Conservation (phyloP, 805 yeast genomes). For the Phaffomyces opuntiae region DNA sequence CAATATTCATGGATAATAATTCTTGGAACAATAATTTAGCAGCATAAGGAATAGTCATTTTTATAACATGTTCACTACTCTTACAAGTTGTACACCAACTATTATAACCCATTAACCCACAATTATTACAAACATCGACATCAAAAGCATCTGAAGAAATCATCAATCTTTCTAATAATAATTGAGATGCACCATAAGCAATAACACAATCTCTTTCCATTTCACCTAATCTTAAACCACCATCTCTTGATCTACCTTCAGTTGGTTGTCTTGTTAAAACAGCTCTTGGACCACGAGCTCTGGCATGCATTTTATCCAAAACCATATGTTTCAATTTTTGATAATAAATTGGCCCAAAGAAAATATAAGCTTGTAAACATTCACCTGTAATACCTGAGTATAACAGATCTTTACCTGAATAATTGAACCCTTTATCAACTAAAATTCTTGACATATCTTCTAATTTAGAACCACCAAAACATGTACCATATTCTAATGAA, state of each 20-base stretch:
- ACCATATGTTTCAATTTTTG: constrained; percentile 99
- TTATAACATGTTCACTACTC: constrained; percentile 76
- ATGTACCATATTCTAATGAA: constrained; percentile 88
- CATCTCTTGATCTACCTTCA: constrained; percentile 98
- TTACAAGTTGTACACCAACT: constrained; percentile 98
- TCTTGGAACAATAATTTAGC: constrained; percentile 97
- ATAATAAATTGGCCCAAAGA: constrained; percentile 97
- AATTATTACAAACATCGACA: constrained; percentile 86
- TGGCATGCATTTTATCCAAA: constrained; percentile 97
- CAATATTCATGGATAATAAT: constrained; percentile 95
- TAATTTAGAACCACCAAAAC: constrained; percentile 96
- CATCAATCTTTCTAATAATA: constrained; percentile 91
- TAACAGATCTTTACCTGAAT: constrained; percentile 96
- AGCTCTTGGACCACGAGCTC: constrained; percentile 99
- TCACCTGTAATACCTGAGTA: constrained; percentile 98
- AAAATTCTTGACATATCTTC: constrained; percentile 91
- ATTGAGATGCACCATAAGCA: constrained; percentile 97
- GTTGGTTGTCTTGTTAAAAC: constrained; percentile 97
- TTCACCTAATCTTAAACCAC: constrained; percentile 97
- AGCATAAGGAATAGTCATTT: constrained; percentile 98
- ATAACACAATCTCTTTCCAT: constrained; percentile 99
- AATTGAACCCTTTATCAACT: constrained; percentile 85
- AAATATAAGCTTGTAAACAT: constrained; percentile 92
- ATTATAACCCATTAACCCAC: constrained; percentile 96
- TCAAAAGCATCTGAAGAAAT: constrained; percentile 96